Percentiles rank a stretch among this genome's conserved stretches.
These are phyloP conservation scores for Citrus unshiu DNA, from an alignment of 345 rosid genomes.

Conservation along the genomic window DNA sequence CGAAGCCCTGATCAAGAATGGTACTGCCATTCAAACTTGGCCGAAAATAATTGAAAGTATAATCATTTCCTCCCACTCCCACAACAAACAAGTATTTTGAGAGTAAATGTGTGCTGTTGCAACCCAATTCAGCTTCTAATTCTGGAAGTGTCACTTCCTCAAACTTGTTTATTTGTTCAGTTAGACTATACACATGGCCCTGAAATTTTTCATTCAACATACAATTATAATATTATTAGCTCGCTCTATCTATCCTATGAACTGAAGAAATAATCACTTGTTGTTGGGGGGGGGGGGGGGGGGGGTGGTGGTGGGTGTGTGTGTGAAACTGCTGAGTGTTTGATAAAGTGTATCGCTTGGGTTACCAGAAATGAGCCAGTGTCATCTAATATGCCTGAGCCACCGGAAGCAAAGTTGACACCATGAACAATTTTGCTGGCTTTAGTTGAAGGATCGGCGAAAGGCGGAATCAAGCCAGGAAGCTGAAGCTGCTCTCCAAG, in stretches of 20 bases:
- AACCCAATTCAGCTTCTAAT: slow-evolving; percentile 25
- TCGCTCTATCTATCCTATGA: too few species aligned
- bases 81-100: slow-evolving; percentile 40
- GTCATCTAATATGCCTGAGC: slow-evolving; percentile 57
- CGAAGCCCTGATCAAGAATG: slow-evolving; percentile 33
- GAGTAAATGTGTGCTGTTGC: slow-evolving; percentile 11
- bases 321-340: too few species aligned
- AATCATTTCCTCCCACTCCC: slow-evolving; percentile 67
- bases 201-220: slow-evolving; percentile 3
- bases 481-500: slow-evolving; percentile 34
- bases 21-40: slow-evolving; percentile 5
- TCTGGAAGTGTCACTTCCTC: slow-evolving; percentile 38
- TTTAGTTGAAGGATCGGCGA: slow-evolving; percentile 38
- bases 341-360: neutral
- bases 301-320: too few species aligned
- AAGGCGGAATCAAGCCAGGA: slow-evolving; percentile 40
- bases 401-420: slow-evolving; percentile 58
- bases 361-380: slow-evolving; percentile 48
- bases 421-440: slow-evolving; percentile 38
- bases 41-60: slow-evolving; percentile 53
- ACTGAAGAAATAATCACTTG: too few species aligned
- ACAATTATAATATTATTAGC: too few species aligned
- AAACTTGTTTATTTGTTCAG: slow-evolving; percentile 45
- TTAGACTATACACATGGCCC: slow-evolving; percentile 49
- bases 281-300: too few species aligned